Conservation (phyloP, 169 alveolate genomes). For the Plasmodium blacklocki region DNA sequence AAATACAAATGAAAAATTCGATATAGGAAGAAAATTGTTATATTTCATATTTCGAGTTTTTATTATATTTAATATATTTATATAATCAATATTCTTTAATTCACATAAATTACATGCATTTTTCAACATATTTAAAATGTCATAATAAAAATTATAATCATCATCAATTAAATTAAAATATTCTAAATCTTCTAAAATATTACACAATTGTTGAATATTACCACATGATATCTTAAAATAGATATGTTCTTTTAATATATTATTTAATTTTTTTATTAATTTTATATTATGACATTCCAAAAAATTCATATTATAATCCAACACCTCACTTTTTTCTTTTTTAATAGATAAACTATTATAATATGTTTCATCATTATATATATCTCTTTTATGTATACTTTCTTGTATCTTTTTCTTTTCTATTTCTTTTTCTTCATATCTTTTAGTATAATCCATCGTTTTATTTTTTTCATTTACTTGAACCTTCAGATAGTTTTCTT, state of each 20-base stretch:
- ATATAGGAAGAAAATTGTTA: slow-evolving; percentile 25
- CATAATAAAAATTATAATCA: slow-evolving; percentile 69
- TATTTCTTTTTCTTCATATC: background rate
- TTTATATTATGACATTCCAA: background rate
- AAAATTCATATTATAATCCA: background rate
- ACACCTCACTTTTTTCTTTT: background rate
- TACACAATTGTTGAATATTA: slow-evolving; percentile 61
- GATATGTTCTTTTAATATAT: slow-evolving; percentile 6
- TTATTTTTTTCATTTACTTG: background rate
- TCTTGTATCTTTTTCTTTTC: background rate
- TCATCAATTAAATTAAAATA: slow-evolving; percentile 57
- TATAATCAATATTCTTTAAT: slow-evolving; percentile 38
- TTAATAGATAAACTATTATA: background rate
- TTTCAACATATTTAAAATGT: slow-evolving; percentile 29
- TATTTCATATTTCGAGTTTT: slow-evolving; percentile 57
- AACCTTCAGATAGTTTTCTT: background rate
- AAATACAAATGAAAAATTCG: slow-evolving; percentile 58
- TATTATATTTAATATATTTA: slow-evolving; percentile 60
- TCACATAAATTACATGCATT: background rate
- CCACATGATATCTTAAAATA: slow-evolving; percentile 38
- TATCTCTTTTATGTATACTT: too few species aligned
- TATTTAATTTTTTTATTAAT: slow-evolving; percentile 21
- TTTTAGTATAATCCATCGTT: background rate
- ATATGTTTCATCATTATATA: background rate
- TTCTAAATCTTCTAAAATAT: slow-evolving; percentile 61